phyloP scores from a whole-genome alignment of 495 filamentous ascomycete genomes.

The Penicillium cinerascens region DNA sequence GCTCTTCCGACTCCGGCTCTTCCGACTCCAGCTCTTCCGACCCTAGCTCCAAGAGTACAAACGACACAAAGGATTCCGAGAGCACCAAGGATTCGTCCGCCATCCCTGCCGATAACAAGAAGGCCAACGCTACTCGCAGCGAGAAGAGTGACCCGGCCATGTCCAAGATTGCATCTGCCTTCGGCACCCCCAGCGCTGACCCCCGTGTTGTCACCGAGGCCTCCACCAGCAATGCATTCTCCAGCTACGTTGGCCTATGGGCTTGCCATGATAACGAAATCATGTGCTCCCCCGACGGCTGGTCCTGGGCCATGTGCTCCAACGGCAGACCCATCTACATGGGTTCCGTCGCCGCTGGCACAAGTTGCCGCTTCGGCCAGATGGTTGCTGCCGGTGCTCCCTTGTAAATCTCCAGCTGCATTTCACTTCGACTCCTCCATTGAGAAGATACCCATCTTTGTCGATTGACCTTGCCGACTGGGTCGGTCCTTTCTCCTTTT shows the following conservation, averaged over 20 bases:
- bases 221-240: conserved; percentile 18
- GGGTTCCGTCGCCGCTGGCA: conserved; percentile 41
- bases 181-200: conserved; percentile 9
- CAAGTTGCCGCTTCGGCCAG: conserved; percentile 30
- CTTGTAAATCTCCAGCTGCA: background rate
- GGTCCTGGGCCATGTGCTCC: conserved; percentile 35
- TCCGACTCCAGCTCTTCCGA: conserved; percentile 1
- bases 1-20: background rate
- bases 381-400: conserved; percentile 18
- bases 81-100: background rate
- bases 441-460: background rate
- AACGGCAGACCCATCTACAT: conserved; percentile 34
- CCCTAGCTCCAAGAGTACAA: background rate
- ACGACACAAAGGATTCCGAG: background rate
- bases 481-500: conserved; percentile 6
- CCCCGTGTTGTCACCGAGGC: conserved; percentile 12
- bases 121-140: conserved; percentile 1
- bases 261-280: conserved; percentile 30
- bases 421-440: background rate
- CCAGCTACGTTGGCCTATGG: conserved; percentile 13
- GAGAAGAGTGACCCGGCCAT: conserved; percentile 1
- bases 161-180: conserved; percentile 18
- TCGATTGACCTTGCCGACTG: conserved; percentile 1
- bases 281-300: conserved; percentile 39
- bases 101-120: background rate